Evolutionary conservation across 2,329 filamentous ascomycete species (phyloP), one percentile per base, ranked within the genome.

Genomic region (Cercospora sojina): DNA sequence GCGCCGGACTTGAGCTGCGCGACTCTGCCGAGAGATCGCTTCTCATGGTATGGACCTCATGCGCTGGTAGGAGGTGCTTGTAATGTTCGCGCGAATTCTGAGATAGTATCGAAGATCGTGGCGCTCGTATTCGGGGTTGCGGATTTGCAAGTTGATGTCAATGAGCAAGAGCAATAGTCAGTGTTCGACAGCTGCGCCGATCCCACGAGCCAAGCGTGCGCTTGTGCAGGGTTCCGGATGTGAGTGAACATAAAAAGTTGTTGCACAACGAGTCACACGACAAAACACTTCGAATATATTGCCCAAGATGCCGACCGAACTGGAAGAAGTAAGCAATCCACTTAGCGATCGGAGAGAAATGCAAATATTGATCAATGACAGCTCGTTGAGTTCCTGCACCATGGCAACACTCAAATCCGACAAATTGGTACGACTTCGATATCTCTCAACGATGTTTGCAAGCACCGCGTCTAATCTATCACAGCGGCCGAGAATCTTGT

Each of bases 401-500:
- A 67, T 43, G 65, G 65, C 62, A 97, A 96, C 77, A 92, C 92
- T 49, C 91, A 97, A 77, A 92, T 98, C 70, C 88, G 95, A 73
- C 88, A 92, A 77, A 85, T 94, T 72, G 89, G 89, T 91, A 81
- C 73, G 80, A 56, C 51, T 29, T 56, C 51, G 25, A 25, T 23
- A 49, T 25, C 13, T 23, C 18, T 56, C 51, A 32, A 56, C 25
- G n/a, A 59, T 63, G 27, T 41, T 53, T 25, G 4, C 41, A 47
- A 55, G 47, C 10, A 35, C 12, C 18, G 31, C 43, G 65, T 67
- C 71, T 68, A 8, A 70, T 76, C 55, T 27, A 27, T 23, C 20
- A 2, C 59, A 90, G 93, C 93, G 58, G 88, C 90, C 62, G 93
- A 97, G 79, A 91, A 96, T 73, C 85, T 97, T 38, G 88, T 97